These are phyloP conservation scores for Cydonia oblonga DNA, from an alignment of 331 rosid genomes.

Conservation along the genomic window DNA sequence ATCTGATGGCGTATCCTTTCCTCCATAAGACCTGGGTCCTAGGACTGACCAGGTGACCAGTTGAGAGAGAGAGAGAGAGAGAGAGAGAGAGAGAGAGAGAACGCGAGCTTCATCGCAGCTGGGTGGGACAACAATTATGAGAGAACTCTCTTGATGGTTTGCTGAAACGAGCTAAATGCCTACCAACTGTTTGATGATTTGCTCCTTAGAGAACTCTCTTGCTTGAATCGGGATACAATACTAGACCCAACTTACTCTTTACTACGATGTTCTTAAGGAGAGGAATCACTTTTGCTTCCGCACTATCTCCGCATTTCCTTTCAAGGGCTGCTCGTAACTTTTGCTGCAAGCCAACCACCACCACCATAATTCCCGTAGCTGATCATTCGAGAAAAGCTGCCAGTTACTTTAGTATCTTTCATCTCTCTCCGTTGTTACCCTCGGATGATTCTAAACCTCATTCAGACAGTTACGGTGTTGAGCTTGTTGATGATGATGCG, in stretches of 20 bases:
- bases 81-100: not conserved
- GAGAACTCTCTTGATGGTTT: not conserved
- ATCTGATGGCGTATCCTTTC: not conserved
- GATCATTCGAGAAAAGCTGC: slow-evolving; percentile 11
- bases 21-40: not conserved
- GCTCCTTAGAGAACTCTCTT: slow-evolving; percentile 1
- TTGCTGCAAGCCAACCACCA: slow-evolving; percentile 22
- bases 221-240: not conserved
- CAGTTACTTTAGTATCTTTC: slow-evolving; percentile 20
- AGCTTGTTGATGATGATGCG: slow-evolving; percentile 59
- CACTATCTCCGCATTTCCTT: slow-evolving; percentile 14
- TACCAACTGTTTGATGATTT: slow-evolving; percentile 35
- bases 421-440: slow-evolving; percentile 32
- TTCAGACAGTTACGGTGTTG: slow-evolving; percentile 33
- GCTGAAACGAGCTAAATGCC: slow-evolving; percentile 5
- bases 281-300: slow-evolving; percentile 11
- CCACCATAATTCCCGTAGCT: not conserved
- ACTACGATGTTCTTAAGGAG: slow-evolving; percentile 24
- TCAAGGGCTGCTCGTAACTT: slow-evolving; percentile 11
- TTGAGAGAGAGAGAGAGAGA: not conserved
- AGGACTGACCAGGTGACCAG: not conserved
- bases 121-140: not conserved
- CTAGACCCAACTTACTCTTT: not conserved
- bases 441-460: slow-evolving; percentile 11
- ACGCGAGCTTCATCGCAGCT: not conserved